These are phyloP conservation scores for Xerophyta viscosa DNA, from an alignment of 106 monocot species.

Conservation along the genomic window DNA sequence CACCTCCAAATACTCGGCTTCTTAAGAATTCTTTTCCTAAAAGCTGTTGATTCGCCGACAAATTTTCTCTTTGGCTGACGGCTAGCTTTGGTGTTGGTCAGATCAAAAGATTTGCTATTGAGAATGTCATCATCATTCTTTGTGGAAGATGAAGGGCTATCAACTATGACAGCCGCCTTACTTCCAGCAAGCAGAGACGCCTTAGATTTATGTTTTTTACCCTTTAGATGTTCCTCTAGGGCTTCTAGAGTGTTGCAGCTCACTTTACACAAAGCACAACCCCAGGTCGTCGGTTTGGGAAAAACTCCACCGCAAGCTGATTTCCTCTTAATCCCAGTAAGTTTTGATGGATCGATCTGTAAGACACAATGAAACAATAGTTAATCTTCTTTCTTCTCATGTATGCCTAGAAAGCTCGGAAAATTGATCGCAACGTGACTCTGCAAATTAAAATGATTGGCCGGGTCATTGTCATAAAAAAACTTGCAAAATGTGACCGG, in stretches of 20 bases:
- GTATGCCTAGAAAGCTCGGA: no score
- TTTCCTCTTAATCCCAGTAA: slow-evolving; percentile 6
- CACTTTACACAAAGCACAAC: slow-evolving; percentile 29
- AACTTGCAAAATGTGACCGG: no score
- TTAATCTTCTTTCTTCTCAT: no score
- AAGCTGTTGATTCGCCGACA: no score
- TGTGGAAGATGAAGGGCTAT: neutral
- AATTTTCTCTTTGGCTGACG: no score
- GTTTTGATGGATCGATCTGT: neutral
- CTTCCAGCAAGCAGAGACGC: neutral
- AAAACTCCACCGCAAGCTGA: neutral
- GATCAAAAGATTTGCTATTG: no score
- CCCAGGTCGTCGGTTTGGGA: slow-evolving; percentile 5
- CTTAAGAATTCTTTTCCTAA: no score
- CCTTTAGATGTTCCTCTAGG: slow-evolving; percentile 20
- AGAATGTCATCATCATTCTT: neutral
- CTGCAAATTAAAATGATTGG: no score
- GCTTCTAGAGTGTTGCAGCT: slow-evolving; percentile 5
- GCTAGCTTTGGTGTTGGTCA: no score
- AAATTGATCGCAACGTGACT: no score
- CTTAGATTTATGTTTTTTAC: slow-evolving; percentile 21
- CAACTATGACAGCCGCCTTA: neutral
- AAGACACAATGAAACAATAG: no score
- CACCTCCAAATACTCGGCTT: slow-evolving; percentile 1
- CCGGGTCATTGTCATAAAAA: no score